Base-by-base conservation (phyloP, 768 basidiomycete species). In the Amanita muscaria region DNA sequence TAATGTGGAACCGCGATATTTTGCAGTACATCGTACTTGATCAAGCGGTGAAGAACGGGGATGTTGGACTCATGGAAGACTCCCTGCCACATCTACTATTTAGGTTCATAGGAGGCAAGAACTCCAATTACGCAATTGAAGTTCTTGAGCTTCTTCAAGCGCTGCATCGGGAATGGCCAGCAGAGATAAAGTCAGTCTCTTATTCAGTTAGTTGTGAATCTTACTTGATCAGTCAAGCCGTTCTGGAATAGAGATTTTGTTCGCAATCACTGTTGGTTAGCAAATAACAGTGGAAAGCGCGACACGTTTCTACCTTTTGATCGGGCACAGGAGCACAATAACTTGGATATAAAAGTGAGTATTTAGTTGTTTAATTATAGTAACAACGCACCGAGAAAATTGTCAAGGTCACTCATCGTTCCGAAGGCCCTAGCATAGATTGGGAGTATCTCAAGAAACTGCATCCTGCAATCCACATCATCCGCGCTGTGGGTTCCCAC, bases 1-100 rank as follows among this genome's bases (percentile, higher is more conserved):
- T n/a, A n/a, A 58, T 64, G 61, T 68, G 57, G 51, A 64, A 63
- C 35, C 49, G 57, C 0, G 67, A 71, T 47, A 46, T 64, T 0
- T 52, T 73, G 0, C 55, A 57, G 3, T 72, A 67, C 42, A 46
- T 72, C 24, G 55, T 59, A 1, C 55, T 73, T 0, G 42, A 60
- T 18, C 36, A 60, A 3, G 64, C 68, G 0, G 66, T 70, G n/a
- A 53, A 50, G 29, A 24, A 41, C 3, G 67, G 72, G 12, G 64
- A 69, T 51, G 60, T 69, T 4, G 63, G 65, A 1, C 10, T 53
- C 1, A 62, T 69, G 59, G 61, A 67, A 45, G 51, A 50, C 24
- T 50, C 60, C 34, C 41, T 67, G 1, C 66, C 65, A 3, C 23
- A 31, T 1, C 46, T 67, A 1, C 45, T 64, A 1, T 62, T 62